These are phyloP conservation scores for Cornus suecica DNA, from an alignment of 148 eudicot genomes.

Conservation along the genomic window DNA sequence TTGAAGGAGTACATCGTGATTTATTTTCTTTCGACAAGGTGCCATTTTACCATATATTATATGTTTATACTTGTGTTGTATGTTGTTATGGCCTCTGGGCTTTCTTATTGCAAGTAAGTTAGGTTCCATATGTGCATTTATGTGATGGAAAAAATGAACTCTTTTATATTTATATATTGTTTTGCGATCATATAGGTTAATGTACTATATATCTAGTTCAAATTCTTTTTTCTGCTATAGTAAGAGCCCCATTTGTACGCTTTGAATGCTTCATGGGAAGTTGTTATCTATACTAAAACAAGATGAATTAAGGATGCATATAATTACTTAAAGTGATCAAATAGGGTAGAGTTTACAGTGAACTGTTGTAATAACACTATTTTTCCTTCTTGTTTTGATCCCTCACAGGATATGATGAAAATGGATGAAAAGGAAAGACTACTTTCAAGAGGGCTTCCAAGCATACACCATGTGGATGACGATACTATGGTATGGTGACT, in stretches of 20 bases:
- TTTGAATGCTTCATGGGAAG: neutral
- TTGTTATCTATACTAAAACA: neutral
- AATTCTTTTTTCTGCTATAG: neutral
- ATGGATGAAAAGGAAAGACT: slow-evolving; percentile 68
- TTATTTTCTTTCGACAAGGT: slow-evolving; percentile 87
- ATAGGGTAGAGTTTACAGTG: neutral
- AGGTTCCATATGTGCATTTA: neutral
- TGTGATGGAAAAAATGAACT: neutral
- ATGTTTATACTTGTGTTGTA: neutral
- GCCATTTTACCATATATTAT: neutral
- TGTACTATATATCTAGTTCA: neutral
- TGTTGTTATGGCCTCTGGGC: neutral
- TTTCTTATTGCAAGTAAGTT: neutral
- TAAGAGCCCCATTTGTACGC: neutral
- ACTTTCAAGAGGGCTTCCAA: slow-evolving; percentile 64
- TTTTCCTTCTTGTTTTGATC: neutral
- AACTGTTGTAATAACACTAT: neutral
- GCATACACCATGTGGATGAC: slow-evolving; percentile 84
- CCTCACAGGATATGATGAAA: slow-evolving; percentile 80
- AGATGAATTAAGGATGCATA: neutral
- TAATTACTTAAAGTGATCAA: slow-evolving; percentile 1
- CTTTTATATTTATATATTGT: neutral
- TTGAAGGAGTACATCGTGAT: slow-evolving; percentile 47
- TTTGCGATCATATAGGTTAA: neutral
- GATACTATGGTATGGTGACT: slow-evolving; percentile 50